These are phyloP conservation scores for Aspergillus carlsbadensis DNA, from an alignment of 495 filamentous ascomycete species.

Conservation along the genomic window DNA sequence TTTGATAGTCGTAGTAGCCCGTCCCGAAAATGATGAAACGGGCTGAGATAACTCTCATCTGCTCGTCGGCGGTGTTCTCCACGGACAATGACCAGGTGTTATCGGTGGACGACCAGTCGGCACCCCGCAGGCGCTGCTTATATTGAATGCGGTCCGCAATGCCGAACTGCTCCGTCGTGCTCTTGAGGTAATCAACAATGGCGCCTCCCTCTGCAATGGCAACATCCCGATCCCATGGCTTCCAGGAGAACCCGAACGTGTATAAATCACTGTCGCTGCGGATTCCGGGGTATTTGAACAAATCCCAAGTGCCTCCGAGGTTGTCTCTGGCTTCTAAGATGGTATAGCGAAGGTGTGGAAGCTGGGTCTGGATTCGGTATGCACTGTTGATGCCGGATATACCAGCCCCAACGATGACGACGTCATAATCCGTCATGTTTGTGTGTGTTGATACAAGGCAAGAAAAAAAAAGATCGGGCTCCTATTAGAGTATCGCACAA, in stretches of 20 bases:
- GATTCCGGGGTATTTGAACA: slow-evolving; percentile 70
- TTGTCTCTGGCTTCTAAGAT: slow-evolving; percentile 61
- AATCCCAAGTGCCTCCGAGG: slow-evolving; percentile 71
- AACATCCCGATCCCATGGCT: slow-evolving; percentile 58
- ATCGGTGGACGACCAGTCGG: slow-evolving; percentile 60
- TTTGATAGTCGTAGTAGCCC: slow-evolving; percentile 66
- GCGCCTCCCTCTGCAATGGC: slow-evolving; percentile 59
- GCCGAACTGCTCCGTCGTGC: slow-evolving; percentile 55
- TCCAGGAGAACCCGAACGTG: slow-evolving; percentile 68
- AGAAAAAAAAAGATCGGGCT: not conserved
- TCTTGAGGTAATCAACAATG: slow-evolving; percentile 63
- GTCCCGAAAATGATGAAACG: slow-evolving; percentile 61
- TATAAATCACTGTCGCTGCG: slow-evolving; percentile 68
- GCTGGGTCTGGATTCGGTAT: slow-evolving; percentile 62
- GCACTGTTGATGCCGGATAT: slow-evolving; percentile 75
- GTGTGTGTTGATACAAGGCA: not conserved
- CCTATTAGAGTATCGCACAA: too few species aligned
- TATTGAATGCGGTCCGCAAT: slow-evolving; percentile 63
- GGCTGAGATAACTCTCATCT: slow-evolving; percentile 44
- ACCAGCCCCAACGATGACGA: slow-evolving; percentile 71
- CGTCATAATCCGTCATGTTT: slow-evolving; percentile 44
- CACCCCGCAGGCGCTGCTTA: slow-evolving; percentile 52
- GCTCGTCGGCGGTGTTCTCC: slow-evolving; percentile 33
- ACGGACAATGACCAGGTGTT: slow-evolving; percentile 62
- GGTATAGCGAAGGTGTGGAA: slow-evolving; percentile 53